Evolutionary conservation across 1,284 basidiomycete genomes (phyloP), one percentile per base, ranked within the genome.

Genomic region (Fomitiporia mediterranea): DNA sequence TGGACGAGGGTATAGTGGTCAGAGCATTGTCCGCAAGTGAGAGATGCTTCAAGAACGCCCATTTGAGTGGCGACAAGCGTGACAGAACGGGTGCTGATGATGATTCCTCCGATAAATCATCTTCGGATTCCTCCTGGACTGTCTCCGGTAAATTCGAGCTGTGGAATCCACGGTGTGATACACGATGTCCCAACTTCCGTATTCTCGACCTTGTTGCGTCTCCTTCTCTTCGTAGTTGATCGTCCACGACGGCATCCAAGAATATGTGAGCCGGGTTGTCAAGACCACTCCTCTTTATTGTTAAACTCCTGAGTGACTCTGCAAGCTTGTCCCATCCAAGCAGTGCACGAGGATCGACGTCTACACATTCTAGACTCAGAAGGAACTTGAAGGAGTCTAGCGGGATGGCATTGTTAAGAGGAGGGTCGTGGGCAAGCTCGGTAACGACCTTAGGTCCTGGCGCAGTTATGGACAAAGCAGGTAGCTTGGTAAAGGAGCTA

Each of bases 401-500:
- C 1, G 94, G 92, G 5, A 94, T 71, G 4, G 88, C 89, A 61
- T 83, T 91, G 62, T 81, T 77, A 56, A 82, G 83, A 0, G 90
- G 86, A 6, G 86, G 77, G 56, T 94, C 89, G 35, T 83, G 78
- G 8, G 78, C 74, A 9, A 91, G 78, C 65, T 90, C 91, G 5
- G 79, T 70, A 25, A 95, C 84, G 55, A 84, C 70, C 59, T 82
- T 84, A 42, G 75, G 74, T 42, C 81, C 80, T 3, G 82, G 83
- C 3, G 81, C 78, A 55, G 73, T 75, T 58, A 86, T 73, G n/a
- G 74, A 73, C 37, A 96, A 75, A 1, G 90, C 84, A 15, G 92
- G 91, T 0, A 95, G 74, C 71, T 91, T 92, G 30, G 91, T 95
- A 72, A 94, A 90, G 66, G 84, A 81, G 66, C 90, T 90, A 72